Evolutionary conservation across 306 rosid genomes (phyloP).

Genomic region (Pueraria montana): DNA sequence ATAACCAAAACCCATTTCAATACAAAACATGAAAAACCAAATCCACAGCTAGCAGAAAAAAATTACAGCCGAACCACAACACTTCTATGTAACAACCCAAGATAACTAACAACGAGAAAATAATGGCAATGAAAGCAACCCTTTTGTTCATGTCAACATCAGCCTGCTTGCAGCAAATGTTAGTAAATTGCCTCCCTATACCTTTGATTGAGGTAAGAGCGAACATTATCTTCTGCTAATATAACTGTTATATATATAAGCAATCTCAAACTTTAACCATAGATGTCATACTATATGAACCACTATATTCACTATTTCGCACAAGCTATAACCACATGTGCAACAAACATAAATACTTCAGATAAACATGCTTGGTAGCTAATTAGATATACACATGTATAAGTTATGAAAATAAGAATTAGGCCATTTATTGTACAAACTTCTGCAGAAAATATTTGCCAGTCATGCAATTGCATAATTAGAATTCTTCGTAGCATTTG

Average conservation of each 20-base stretch:
- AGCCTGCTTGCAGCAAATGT: constrained; percentile 58
- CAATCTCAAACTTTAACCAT: background rate
- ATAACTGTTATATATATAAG: background rate
- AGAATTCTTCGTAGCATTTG: constrained; percentile 33
- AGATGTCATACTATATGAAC: background rate
- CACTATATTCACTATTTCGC: background rate
- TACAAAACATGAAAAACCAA: background rate
- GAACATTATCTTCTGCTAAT: too few relatives aligned
- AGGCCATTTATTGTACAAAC: constrained; percentile 12
- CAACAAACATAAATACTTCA: constrained; percentile 23
- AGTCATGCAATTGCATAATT: constrained; percentile 21
- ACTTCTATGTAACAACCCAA: background rate
- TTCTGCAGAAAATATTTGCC: constrained; percentile 16
- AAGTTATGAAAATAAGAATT: constrained; percentile 11
- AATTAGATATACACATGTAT: background rate
- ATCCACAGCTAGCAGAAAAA: background rate
- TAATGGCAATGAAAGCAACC: background rate
- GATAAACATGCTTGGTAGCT: constrained; percentile 32
- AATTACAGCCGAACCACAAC: background rate
- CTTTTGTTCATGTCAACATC: constrained; percentile 66
- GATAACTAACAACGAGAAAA: background rate
- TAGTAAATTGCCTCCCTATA: constrained; percentile 59
- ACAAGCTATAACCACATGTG: constrained; percentile 15
- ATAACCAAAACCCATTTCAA: background rate
- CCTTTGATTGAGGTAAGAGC: constrained; percentile 66